Percentiles rank a stretch among this genome's conserved stretches.
phyloP scores from a whole-genome alignment of 148 eudicot genomes.

The Arctostaphylos glauca region DNA sequence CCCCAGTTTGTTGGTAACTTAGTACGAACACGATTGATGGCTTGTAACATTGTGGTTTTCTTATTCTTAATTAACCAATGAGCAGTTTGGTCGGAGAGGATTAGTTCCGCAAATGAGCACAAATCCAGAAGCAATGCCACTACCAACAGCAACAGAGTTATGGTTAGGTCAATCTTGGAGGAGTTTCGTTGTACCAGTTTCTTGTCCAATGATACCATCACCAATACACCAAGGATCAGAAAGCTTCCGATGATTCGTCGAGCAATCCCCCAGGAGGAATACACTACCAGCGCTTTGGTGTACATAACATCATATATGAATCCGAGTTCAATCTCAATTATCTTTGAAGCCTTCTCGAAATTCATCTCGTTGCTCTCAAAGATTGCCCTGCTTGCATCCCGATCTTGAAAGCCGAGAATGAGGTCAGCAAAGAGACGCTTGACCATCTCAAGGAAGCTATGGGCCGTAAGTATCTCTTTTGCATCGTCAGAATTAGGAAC shows the following conservation, averaged over 20 bases:
- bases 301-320: conserved; percentile 33
- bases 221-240: conserved; percentile 3
- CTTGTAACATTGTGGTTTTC: background rate
- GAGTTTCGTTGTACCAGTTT: background rate
- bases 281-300: conserved; percentile 32
- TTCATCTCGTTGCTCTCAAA: background rate
- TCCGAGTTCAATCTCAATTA: conserved; percentile 39
- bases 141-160: background rate
- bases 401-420: conserved; percentile 40
- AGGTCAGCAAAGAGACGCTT: conserved; percentile 41
- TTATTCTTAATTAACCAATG: background rate
- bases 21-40: background rate
- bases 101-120: background rate
- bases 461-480: background rate
- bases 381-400: conserved; percentile 23
- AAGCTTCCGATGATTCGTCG: conserved; percentile 16
- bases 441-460: conserved; percentile 25
- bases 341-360: conserved; percentile 18
- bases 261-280: conserved; percentile 7
- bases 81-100: background rate
- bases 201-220: background rate
- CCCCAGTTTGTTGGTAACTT: background rate
- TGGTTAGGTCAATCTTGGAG: background rate
- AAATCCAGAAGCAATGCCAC: background rate
- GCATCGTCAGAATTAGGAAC: background rate